phyloP scores from a whole-genome alignment of 2,329 filamentous ascomycete species.

The Kalmusia sp. region DNA sequence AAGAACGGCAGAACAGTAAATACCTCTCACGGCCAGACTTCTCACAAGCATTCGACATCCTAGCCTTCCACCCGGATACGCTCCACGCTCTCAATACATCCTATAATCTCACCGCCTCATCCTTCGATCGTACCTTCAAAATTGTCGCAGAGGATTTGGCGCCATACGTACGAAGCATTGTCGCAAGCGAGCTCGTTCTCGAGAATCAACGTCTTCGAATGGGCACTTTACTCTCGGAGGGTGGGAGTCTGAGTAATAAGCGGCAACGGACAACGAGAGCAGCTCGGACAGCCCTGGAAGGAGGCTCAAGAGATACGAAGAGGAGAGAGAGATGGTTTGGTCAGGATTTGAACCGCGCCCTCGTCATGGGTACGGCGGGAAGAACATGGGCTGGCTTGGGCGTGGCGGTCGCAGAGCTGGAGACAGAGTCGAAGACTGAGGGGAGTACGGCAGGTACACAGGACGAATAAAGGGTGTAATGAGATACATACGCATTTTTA shows the following conservation, averaged over 20 bases:
- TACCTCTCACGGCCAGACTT: slow-evolving; percentile 49
- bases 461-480: background rate
- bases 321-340: slow-evolving; percentile 77
- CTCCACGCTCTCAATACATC: slow-evolving; percentile 39
- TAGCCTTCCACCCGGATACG: slow-evolving; percentile 49
- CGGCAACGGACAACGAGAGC: slow-evolving; percentile 74
- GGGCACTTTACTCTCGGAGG: slow-evolving; percentile 68
- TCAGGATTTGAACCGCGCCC: slow-evolving; percentile 63
- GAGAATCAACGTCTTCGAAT: slow-evolving; percentile 71
- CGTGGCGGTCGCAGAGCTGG: background rate
- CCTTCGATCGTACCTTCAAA: slow-evolving; percentile 75
- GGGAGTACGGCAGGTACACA: background rate
- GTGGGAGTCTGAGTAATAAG: slow-evolving; percentile 57
- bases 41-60: slow-evolving; percentile 58
- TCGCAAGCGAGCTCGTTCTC: slow-evolving; percentile 75
- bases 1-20: slow-evolving; percentile 20
- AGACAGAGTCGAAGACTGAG: background rate
- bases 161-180: slow-evolving; percentile 87
- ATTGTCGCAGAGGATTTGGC: slow-evolving; percentile 79
- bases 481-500: background rate
- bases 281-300: slow-evolving; percentile 78
- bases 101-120: slow-evolving; percentile 68
- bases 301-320: slow-evolving; percentile 70
- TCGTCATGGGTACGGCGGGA: slow-evolving; percentile 69
- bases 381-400: slow-evolving; percentile 48